These are phyloP conservation scores for Phytophthora nicotianae DNA, from an alignment of 352 stramenopile genomes.

Conservation along the genomic window DNA sequence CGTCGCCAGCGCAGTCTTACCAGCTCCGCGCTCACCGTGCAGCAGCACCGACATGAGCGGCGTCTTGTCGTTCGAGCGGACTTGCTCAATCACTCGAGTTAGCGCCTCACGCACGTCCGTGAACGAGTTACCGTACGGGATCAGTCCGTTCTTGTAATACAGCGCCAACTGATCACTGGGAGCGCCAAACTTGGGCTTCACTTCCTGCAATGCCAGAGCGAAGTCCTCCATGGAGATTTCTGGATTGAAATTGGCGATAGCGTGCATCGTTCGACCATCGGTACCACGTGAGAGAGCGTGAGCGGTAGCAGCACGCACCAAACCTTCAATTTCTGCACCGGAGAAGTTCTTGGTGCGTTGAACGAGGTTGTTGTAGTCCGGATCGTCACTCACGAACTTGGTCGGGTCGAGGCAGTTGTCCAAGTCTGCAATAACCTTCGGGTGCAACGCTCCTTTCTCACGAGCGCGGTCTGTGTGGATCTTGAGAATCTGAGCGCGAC, in stretches of 20 bases:
- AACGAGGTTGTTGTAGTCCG: constrained; percentile 91
- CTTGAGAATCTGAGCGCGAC: constrained; percentile 97
- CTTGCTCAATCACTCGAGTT: constrained; percentile 94
- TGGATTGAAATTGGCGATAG: constrained; percentile 76
- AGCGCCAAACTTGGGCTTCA: constrained; percentile 98
- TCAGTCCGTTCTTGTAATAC: constrained; percentile 97
- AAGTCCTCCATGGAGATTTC: constrained; percentile 94
- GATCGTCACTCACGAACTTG: constrained; percentile 67
- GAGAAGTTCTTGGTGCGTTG: constrained; percentile 99
- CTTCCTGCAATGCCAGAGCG: constrained; percentile 93
- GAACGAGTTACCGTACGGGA: constrained; percentile 95
- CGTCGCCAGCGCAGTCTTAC: constrained; percentile 98
- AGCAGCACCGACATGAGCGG: constrained; percentile 97
- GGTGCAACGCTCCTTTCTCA: constrained; percentile 74
- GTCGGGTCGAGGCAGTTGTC: constrained; percentile 73
- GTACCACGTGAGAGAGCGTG: constrained; percentile 85
- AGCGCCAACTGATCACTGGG: constrained; percentile 94
- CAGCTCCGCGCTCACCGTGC: constrained; percentile 91
- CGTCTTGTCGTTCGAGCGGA: constrained; percentile 93
- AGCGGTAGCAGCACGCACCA: constrained; percentile 94
- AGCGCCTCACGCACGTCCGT: constrained; percentile 93
- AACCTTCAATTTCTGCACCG: constrained; percentile 97
- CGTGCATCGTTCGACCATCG: constrained; percentile 85
- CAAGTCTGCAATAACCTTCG: constrained; percentile 76
- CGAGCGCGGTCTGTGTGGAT: constrained; percentile 96